These are phyloP conservation scores for Ettlia oleoabundans DNA, from an alignment of 139 green algal genomes.

Conservation along the genomic window DNA sequence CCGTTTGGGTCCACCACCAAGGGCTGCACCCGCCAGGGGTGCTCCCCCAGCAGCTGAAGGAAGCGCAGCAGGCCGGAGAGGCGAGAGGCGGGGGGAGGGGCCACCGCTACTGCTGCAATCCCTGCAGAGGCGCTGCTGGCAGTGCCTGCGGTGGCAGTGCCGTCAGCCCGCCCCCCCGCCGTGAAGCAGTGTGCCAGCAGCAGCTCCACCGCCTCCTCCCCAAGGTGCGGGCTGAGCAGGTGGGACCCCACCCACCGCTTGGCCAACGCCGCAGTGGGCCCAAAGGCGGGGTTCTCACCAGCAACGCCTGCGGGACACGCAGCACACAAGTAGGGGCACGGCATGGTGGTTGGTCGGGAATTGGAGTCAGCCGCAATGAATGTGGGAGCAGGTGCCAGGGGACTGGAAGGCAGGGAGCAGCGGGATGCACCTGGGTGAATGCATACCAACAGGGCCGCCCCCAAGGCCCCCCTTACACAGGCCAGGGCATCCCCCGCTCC, in stretches of 20 bases:
- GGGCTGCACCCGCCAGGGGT: constrained; percentile 67
- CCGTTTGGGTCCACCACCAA: constrained; percentile 70
- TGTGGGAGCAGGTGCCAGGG: too few relatives aligned
- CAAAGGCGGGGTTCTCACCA: constrained; percentile 62
- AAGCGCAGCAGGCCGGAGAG: constrained; percentile 75
- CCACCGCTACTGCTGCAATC: neutral
- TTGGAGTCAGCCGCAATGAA: too few relatives aligned
- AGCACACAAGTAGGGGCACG: too few relatives aligned
- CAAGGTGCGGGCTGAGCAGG: constrained; percentile 56
- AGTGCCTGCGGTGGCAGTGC: neutral
- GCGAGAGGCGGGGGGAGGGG: constrained; percentile 36
- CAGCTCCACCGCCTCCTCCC: constrained; percentile 74
- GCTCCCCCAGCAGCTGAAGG: constrained; percentile 67
- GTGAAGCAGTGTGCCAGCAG: constrained; percentile 65
- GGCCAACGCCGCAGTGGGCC: constrained; percentile 59
- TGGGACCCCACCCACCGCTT: constrained; percentile 74
- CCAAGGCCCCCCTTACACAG: too few relatives aligned
- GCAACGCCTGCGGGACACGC: constrained; percentile 51
- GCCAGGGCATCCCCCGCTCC: too few relatives aligned
- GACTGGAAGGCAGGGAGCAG: too few relatives aligned
- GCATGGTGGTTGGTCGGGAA: too few relatives aligned
- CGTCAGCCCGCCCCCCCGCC: neutral
- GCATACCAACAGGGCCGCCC: too few relatives aligned
- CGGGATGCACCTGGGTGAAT: too few relatives aligned
- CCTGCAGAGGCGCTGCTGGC: neutral